Conservation (phyloP, 2,329 filamentous ascomycete genomes). For the Colletotrichum spinosum region DNA sequence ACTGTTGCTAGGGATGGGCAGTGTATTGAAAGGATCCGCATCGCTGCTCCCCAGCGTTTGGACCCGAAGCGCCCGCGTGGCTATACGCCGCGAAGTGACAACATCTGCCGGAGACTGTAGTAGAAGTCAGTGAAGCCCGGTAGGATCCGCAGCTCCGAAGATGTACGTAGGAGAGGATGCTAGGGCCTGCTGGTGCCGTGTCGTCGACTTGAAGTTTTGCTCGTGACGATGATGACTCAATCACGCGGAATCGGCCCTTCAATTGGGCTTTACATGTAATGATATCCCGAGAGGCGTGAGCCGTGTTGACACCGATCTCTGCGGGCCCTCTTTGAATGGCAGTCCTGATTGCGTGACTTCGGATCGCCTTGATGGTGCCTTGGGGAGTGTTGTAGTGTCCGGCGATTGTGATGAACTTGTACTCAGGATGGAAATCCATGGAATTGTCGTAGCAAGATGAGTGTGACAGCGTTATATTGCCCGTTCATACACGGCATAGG, state of each 20-base stretch:
- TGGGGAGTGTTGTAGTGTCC: conserved; percentile 11
- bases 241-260: conserved; percentile 31
- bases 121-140: neutral
- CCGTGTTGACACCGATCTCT: conserved; percentile 18
- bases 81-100: neutral
- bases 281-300: conserved; percentile 13
- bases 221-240: neutral
- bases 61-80: conserved; percentile 21
- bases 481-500: no score
- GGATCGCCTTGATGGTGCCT: conserved; percentile 27
- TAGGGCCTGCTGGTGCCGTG: neutral
- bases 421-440: conserved; percentile 6
- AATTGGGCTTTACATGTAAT: conserved; percentile 23
- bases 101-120: neutral
- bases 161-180: neutral
- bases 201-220: conserved; percentile 2
- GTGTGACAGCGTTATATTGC: no score
- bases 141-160: neutral
- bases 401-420: conserved; percentile 35
- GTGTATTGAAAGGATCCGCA: conserved; percentile 37
- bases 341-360: conserved; percentile 38
- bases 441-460: no score
- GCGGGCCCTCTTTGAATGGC: conserved; percentile 30
- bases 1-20: conserved; percentile 33
- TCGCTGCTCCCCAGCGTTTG: conserved; percentile 23